Evolutionary conservation across 768 basidiomycete species (phyloP).

Genomic region (Pleurotus sapidus): DNA sequence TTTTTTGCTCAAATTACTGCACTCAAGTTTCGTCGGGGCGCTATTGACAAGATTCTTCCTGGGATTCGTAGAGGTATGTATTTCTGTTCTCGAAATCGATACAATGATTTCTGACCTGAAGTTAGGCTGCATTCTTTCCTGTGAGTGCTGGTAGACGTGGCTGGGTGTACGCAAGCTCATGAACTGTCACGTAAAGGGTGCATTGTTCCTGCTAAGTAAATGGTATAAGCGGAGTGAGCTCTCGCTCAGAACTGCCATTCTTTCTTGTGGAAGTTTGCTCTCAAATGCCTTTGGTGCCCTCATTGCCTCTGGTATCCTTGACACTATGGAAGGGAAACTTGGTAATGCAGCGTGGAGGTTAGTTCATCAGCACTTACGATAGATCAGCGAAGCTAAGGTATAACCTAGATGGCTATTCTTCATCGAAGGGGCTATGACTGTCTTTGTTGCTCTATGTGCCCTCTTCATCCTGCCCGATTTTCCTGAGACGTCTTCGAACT

Average conservation of each 20-base stretch:
- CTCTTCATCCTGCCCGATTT: constrained; percentile 75
- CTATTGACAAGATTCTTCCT: constrained; percentile 72
- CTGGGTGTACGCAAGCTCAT: constrained; percentile 4
- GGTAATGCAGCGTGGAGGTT: constrained; percentile 75
- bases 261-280: constrained; percentile 72
- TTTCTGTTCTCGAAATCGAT: neutral
- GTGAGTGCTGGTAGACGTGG: constrained; percentile 16
- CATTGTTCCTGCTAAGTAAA: constrained; percentile 52
- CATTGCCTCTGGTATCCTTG: constrained; percentile 73
- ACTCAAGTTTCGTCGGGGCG: constrained; percentile 55
- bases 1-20: neutral
- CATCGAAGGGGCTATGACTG: constrained; percentile 60
- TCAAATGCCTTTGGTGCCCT: constrained; percentile 82
- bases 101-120: constrained; percentile 8
- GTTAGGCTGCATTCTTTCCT: constrained; percentile 61
- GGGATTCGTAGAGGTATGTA: constrained; percentile 54
- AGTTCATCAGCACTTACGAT: constrained; percentile 8
- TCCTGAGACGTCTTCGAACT: constrained; percentile 45
- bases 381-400: neutral
- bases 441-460: constrained; percentile 45
- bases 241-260: constrained; percentile 62
- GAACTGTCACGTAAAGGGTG: constrained; percentile 9
- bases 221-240: constrained; percentile 77
- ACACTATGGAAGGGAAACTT: constrained; percentile 64
- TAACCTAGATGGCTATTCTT: constrained; percentile 64